Base-by-base conservation (phyloP, 331 rosid species). In the Malus hybrid region DNA sequence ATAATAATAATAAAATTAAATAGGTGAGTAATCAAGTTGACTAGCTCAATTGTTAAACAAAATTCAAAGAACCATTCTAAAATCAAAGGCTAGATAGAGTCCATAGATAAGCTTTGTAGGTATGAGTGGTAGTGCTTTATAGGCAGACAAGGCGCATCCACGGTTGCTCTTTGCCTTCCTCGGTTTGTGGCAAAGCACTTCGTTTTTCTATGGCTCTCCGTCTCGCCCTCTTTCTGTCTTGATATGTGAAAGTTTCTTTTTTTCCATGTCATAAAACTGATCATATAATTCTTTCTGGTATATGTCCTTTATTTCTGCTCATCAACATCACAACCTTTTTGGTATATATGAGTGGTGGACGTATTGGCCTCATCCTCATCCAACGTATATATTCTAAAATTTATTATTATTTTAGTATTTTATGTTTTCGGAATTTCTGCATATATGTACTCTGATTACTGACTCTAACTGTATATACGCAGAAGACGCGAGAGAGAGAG, bases 271-370 rank as follows among this genome's bases (percentile, higher is more conserved):
- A 20, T 36, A 31, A 59, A 52, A 52, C 19, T 52, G 48, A 42
- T 10, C 20, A 52, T 18, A 18, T 19, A 52, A 19, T 19, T 52
- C 20, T 44, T 42, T 22, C 46, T 22, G 10, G 22, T 14, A 19
- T 19, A 69, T 42, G 27, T 65, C 7, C 39, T 36, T 61, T 59
- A 1, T 42, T 55, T 76, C 18, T 44, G 9, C 36, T 59, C 15
- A 82, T 88, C 93, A 85, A 86, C 90, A 75, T 88, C 93, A 81
- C 69, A 3, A 77, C 77, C 90, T 85, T 88, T 42, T 88, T 88
- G 28, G 44, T 54, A 27, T 3, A 70, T 33, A 77, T 50, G 28
- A 81, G 83, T 78, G 77, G 80, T 59, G 77, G 74, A 61, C 72
- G 76, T 66, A 72, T 77, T 79, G 69, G 42, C 74, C 65, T 80